Evolutionary conservation across 768 basidiomycete genomes (phyloP), one percentile per base, ranked within the genome.

Genomic region (Leccinum pellstonianum): DNA sequence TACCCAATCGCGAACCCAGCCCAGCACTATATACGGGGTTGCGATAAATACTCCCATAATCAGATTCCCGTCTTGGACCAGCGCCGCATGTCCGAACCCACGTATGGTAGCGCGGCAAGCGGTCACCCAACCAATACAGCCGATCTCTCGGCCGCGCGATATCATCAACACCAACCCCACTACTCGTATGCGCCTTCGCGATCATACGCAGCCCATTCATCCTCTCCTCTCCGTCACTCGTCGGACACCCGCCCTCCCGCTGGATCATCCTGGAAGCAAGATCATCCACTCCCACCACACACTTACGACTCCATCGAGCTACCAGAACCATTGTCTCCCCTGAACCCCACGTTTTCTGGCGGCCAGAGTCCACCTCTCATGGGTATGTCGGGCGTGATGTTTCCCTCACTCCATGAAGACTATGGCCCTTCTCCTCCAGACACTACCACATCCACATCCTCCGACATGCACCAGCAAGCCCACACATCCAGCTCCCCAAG

Each of bases 61-160:
- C 72, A 66, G 68, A 62, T 66, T 67, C 64, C 76, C 58, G 69
- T 77, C 62, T 73, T 81, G 58, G 85, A 86, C 75, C 83, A 84
- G 55, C 79, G 86, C 68, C 83, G 86, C 71, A 85, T 87, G 83
- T 88, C 86, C 67, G 86, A 87, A 70, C 85, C 86, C 51, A 75
- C 83, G 62, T 77, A 81, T 61, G 66, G 77, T 64, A 77, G 76
- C 70, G 62, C 78, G 55, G 77, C 83, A 68, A 63, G 76, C 46
- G 62, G 73, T 54, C 68, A 76, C 48, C 56, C 76, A 57, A 56
- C 73, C 43, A 73, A 73, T 59, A 50, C 71, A 56, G 57, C 76
- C 56, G 71, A 68, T 71, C 70, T 72, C 54, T 56, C 63, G 52
- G 62, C 71, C 53, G 70, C 64, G 58, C 79, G 74, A 58, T 76